Base-by-base conservation (phyloP, 2,329 filamentous ascomycete species). In the Alternaria solani region DNA sequence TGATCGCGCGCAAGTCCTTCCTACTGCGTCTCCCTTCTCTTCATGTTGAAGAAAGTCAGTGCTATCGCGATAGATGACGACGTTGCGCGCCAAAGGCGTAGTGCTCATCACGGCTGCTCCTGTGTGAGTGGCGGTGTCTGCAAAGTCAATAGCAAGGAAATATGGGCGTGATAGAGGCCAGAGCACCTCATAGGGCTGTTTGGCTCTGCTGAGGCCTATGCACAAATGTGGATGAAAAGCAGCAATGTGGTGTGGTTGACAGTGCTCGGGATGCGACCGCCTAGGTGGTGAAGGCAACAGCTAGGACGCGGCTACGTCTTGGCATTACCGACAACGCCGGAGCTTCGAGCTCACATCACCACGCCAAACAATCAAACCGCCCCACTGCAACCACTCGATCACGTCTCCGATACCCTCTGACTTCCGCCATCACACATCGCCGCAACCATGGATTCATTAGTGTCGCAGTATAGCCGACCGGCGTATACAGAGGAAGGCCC, bases 381-480 rank as follows among this genome's bases (percentile, higher is more conserved):
- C 59, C 61, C 65, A 55, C 63, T 54, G 56, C 65, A 48, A 43
- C 53, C 49, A 41, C 54, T 49, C 54, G 55, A 58, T 59, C 61
- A 52, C 61, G 32, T 30, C 23, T 41, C 55, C 28, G 12, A 53
- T 46, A 49, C 51, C 59, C 20, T 53, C 32, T 52, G 25, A 30
- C 44, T 52, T 51, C 46, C 28, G 42, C 53, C 32, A 59, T 58
- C 48, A 53, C 51, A 67, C 42, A 66, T 36, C 62, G 32, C 44
- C 51, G 43, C 62, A 55, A 43, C 28, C 62, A 99, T 99, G 95
- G 93, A 99, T 81, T 88, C 92, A 73, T 89, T 99, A 79, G 93
- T 99, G 73, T 89, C 94, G 71, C 91, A 90, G 81, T 98, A 98
- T 87, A 92, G 91, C 82, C 89, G 90, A 73, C 89, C 93, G 74